These are phyloP conservation scores for Leptomonas pyrrhocoris DNA, from an alignment of 208 protist genomes.

Conservation along the genomic window DNA sequence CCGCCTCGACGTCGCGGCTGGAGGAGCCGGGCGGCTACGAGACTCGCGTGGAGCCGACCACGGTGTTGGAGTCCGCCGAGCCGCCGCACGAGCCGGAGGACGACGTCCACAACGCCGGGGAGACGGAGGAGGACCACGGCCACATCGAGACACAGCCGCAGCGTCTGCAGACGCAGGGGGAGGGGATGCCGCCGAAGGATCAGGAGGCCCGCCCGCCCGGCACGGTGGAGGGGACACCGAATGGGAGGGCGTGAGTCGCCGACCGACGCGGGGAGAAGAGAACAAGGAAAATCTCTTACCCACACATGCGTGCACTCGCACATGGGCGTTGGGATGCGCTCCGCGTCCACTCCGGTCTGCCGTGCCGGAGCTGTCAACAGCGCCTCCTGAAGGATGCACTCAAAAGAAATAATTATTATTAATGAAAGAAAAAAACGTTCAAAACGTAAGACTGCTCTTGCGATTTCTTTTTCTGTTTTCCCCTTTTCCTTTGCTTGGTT, in stretches of 20 bases:
- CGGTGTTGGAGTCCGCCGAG: conserved; percentile 12
- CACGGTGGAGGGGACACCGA: conserved; percentile 13
- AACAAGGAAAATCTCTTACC: neutral
- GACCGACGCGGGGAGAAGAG: no score
- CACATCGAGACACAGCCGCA: conserved; percentile 38
- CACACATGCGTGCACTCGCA: no score
- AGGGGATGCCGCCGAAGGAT: neutral
- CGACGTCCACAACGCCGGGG: conserved; percentile 17
- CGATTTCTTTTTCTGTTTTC: no score
- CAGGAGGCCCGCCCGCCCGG: conserved; percentile 10
- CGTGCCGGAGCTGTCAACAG: no score
- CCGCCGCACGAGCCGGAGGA: conserved; percentile 27
- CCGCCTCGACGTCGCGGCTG: conserved; percentile 3
- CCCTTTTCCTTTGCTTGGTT: no score
- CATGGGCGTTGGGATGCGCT: no score
- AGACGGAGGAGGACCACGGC: conserved; percentile 34
- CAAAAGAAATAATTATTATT: no score
- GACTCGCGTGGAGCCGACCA: conserved; percentile 7
- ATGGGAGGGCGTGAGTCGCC: neutral
- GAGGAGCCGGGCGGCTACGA: conserved; percentile 25
- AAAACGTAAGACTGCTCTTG: no score
- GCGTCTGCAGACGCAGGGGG: conserved; percentile 25
- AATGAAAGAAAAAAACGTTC: no score
- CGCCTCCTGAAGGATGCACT: no score
- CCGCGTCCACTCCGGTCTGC: no score